Base-by-base conservation (phyloP, 2,329 filamentous ascomycete species). In the Dactylella cylindrospora region DNA sequence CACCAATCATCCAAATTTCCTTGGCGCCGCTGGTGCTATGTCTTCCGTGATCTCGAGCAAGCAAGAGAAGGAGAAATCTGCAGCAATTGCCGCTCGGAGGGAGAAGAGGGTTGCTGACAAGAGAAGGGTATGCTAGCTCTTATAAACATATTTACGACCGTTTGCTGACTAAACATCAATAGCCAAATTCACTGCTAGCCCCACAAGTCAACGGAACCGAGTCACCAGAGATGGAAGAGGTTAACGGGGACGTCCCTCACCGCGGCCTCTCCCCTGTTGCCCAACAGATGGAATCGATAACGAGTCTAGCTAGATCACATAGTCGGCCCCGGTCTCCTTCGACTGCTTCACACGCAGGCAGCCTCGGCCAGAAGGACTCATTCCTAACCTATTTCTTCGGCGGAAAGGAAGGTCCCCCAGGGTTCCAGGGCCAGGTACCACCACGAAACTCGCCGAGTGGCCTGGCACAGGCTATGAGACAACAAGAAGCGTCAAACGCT, bases 1-100 rank as follows among this genome's bases (percentile, higher is more conserved):
- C 77, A 98, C 93, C 33, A 98, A 98, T 71, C 93, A 98, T 72
- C 93, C 93, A 41, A 98, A 98, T 74, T 98, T 98, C 77, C 82
- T 97, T 12, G 93, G 93, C 36, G 93, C 93, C 12, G 91, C 93
- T 17, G 91, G 90, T 28, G 93, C 93, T 65, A 98, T 98, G 93
- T 91, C 89, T 67, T 90, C 93, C 40, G 91, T 98, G 39, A 94
- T 98, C 64, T 88, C 83, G 71, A 91, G 86, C 71, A 95, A 93
- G 75, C 90, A 97, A 72, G 93, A 98, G 67, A 85, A 90, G 68
- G 91, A 98, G 74, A 85, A 89, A 89, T 73, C 81, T 79, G 31
- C 74, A 87, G 33, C 78, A 88, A 13, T 85, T 88, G 55, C 90
- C 95, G 68, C 59, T n/a, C 90, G 97, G 73, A 83, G 87, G 67